A percentile compares a stretch with the other conserved stretches of the same genome.
phyloP scores from a whole-genome alignment of 495 filamentous ascomycete genomes.

The Podospora fimiseda region DNA sequence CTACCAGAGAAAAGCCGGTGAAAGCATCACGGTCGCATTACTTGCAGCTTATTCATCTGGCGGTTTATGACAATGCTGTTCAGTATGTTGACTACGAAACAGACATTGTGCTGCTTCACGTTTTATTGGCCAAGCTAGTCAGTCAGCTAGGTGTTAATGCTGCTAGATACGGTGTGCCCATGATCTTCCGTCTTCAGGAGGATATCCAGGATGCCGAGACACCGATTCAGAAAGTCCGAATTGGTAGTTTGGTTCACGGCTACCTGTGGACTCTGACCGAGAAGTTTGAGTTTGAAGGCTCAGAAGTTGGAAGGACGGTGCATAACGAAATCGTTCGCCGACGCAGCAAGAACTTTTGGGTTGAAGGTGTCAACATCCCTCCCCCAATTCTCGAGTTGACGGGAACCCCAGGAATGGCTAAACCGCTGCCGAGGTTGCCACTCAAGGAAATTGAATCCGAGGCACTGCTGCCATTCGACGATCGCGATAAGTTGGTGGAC shows the following conservation, averaged over 20 bases:
- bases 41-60: slow-evolving; percentile 76
- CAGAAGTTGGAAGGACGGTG: slow-evolving; percentile 59
- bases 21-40: slow-evolving; percentile 58
- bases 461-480: slow-evolving; percentile 59
- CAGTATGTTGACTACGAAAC: slow-evolving; percentile 61
- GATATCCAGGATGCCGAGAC: slow-evolving; percentile 63
- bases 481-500: slow-evolving; percentile 59
- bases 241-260: slow-evolving; percentile 79
- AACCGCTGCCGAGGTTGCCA: slow-evolving; percentile 41
- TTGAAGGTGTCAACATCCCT: slow-evolving; percentile 62
- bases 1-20: slow-evolving; percentile 51
- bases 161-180: slow-evolving; percentile 68
- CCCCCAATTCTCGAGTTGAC: slow-evolving; percentile 49
- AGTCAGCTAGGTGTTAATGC: slow-evolving; percentile 79
- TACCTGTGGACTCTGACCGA: slow-evolving; percentile 77
- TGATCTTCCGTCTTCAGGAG: slow-evolving; percentile 82
- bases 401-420: slow-evolving; percentile 42
- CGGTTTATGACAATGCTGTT: slow-evolving; percentile 77
- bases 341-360: slow-evolving; percentile 66
- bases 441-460: slow-evolving; percentile 49
- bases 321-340: slow-evolving; percentile 69
- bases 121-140: slow-evolving; percentile 65
- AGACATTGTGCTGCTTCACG: slow-evolving; percentile 68
- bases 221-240: slow-evolving; percentile 58
- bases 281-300: slow-evolving; percentile 67